Evolutionary conservation across 2,329 filamentous ascomycete genomes (phyloP), one percentile per base, ranked within the genome.

Genomic region (Penicillium sp.): DNA sequence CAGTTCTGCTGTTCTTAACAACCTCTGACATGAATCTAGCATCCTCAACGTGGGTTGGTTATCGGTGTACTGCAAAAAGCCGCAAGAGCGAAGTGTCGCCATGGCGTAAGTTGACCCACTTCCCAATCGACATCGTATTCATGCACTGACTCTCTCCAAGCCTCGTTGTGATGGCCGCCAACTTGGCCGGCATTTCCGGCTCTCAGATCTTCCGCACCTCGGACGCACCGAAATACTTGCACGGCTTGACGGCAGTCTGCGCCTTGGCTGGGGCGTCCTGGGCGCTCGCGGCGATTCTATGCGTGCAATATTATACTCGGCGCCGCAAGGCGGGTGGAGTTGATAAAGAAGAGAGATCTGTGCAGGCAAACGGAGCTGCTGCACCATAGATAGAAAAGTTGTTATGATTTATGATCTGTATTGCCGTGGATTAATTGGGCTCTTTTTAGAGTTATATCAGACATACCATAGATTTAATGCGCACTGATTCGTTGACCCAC

Each of bases 161-260:
- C 2, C 49, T 67, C 33, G 58, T 80, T 36, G 79, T 81, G 43
- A 81, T 81, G 78, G 74, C 75, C 14, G 79, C 77, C 33, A 82
- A 82, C 48, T 76, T 75, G 17, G 77, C 78, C 0, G 78, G 77
- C 15, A 81, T 82, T 36, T 78, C 79, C 39, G 79, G 78, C 3
- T 76, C 76, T 0, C 78, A 81, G 54, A 75, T 81, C 44, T 81
- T 81, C 68, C 73, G 57, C 10, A 50, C 53, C 0, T 41, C 41
- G 5, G 51, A 56, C 13, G 51, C 51, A 4, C 53, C 53, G 2
- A 18, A 51, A 3, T 61, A 60, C n/a, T 19, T 48, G 5, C 53
- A 54, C 8, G 58, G 53, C 3, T 35, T 61, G 8, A 61, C 57
- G 1, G 57, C 57, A 2, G 53, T 58, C 8, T 50, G 45, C 31